Conservation (phyloP, 2,329 filamentous ascomycete species). For the Fusarium sp. region DNA sequence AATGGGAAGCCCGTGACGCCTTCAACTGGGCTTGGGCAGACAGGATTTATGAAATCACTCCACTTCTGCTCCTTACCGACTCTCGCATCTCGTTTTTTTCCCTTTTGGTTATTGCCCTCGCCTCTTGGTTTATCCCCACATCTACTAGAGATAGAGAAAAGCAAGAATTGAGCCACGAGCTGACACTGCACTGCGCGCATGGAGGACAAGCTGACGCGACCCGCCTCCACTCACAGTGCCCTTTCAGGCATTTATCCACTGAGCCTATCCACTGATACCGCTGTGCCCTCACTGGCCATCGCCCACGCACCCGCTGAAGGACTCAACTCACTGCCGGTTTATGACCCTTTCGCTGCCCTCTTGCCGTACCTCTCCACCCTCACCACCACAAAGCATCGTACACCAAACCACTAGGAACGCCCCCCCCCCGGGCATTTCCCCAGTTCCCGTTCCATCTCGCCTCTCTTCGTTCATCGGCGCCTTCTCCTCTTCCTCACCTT, state of each 20-base stretch:
- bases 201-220: neutral
- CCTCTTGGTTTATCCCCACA: slow-evolving; percentile 28
- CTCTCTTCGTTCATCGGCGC: slow-evolving; percentile 35
- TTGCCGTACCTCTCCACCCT: slow-evolving; percentile 21
- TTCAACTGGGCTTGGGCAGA: slow-evolving; percentile 28
- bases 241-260: slow-evolving; percentile 18
- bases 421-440: slow-evolving; percentile 24
- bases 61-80: slow-evolving; percentile 19
- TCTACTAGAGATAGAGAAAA: slow-evolving; percentile 10
- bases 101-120: slow-evolving; percentile 21
- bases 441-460: slow-evolving; percentile 38
- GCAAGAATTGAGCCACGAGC: slow-evolving; percentile 3
- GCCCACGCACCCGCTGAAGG: slow-evolving; percentile 7
- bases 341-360: neutral
- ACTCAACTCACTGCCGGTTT: neutral
- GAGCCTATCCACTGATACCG: slow-evolving; percentile 17
- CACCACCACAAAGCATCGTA: slow-evolving; percentile 36
- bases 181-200: neutral
- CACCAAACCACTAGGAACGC: slow-evolving; percentile 36
- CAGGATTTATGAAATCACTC: slow-evolving; percentile 30
- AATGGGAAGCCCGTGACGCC: slow-evolving; percentile 38
- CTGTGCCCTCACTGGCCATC: slow-evolving; percentile 20
- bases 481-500: slow-evolving; percentile 35
- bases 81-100: slow-evolving; percentile 25
- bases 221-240: slow-evolving; percentile 20